Evolutionary conservation across 768 basidiomycete species (phyloP).

Genomic region (Solioccasus polychromus): DNA sequence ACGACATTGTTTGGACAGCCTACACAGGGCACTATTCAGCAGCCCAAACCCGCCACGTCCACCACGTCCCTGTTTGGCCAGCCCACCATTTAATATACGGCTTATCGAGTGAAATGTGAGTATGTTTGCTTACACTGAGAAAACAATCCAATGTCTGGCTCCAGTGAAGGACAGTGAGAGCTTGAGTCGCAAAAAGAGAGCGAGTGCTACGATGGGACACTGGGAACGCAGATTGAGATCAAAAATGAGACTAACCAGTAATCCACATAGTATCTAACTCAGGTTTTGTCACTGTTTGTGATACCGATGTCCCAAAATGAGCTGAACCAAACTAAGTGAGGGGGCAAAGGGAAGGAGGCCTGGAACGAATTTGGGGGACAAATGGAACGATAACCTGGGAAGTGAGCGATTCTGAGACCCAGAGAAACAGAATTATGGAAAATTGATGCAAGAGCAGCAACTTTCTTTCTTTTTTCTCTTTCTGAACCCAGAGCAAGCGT

Average conservation of each 20-base stretch:
- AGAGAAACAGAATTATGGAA: slow-evolving; percentile 64
- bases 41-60: slow-evolving; percentile 27
- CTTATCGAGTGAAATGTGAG: slow-evolving; percentile 29
- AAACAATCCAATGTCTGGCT: slow-evolving; percentile 73
- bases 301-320: slow-evolving; percentile 66
- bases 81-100: slow-evolving; percentile 54
- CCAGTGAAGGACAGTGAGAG: slow-evolving; percentile 72
- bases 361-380: slow-evolving; percentile 56
- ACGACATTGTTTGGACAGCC: slow-evolving; percentile 39
- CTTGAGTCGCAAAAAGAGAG: slow-evolving; percentile 74
- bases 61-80: slow-evolving; percentile 37
- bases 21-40: not conserved
- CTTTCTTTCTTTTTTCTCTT: slow-evolving; percentile 41
- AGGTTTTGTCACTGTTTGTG: slow-evolving; percentile 65
- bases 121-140: no score
- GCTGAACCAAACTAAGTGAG: slow-evolving; percentile 34
- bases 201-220: slow-evolving; percentile 55
- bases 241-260: slow-evolving; percentile 51
- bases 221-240: not conserved
- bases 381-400: slow-evolving; percentile 77
- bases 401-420: slow-evolving; percentile 76
- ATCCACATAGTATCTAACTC: slow-evolving; percentile 79
- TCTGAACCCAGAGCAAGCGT: slow-evolving; percentile 44
- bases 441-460: slow-evolving; percentile 73
- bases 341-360: not conserved